Conservation (phyloP, 768 basidiomycete genomes). For the Leccinum pellstonianum region DNA sequence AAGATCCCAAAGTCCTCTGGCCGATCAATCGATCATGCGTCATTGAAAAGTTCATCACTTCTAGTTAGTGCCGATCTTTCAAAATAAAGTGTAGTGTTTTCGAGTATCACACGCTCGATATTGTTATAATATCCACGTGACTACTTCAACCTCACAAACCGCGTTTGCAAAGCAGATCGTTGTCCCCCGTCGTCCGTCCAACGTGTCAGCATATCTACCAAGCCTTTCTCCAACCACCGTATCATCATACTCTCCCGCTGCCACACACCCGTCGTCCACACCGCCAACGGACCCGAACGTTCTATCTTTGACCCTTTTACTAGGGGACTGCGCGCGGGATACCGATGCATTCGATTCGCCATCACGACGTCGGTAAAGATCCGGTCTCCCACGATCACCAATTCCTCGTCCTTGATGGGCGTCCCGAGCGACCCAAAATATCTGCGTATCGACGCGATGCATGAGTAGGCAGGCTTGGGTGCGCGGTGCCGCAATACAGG, state of each 20-base stretch:
- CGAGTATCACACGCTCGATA: no score
- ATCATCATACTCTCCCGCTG: constrained; percentile 58
- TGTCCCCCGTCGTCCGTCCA: constrained; percentile 28
- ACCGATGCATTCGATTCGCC: constrained; percentile 64
- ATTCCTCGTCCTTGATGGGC: constrained; percentile 59
- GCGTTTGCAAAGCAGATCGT: background rate
- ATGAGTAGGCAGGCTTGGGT: constrained; percentile 80
- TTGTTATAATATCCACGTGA: constrained; percentile 2
- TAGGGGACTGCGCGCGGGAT: no score
- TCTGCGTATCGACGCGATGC: constrained; percentile 62
- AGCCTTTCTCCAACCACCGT: constrained; percentile 55
- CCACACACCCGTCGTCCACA: constrained; percentile 77
- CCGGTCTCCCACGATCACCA: constrained; percentile 89
- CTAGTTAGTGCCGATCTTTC: no score
- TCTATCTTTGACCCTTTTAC: background rate
- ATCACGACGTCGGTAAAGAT: constrained; percentile 90
- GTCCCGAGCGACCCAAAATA: constrained; percentile 68
- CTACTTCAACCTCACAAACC: background rate
- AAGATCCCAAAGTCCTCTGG: no score
- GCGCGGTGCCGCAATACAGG: constrained; percentile 79
- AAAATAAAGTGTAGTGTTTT: no score
- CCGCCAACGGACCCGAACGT: constrained; percentile 52
- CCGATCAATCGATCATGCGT: no score
- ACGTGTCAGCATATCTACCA: constrained; percentile 47
- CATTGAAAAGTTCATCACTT: no score